A percentile compares a stretch with the other conserved stretches of the same genome.
phyloP scores from a whole-genome alignment of 2,329 filamentous ascomycete species.

The Alternaria atra region DNA sequence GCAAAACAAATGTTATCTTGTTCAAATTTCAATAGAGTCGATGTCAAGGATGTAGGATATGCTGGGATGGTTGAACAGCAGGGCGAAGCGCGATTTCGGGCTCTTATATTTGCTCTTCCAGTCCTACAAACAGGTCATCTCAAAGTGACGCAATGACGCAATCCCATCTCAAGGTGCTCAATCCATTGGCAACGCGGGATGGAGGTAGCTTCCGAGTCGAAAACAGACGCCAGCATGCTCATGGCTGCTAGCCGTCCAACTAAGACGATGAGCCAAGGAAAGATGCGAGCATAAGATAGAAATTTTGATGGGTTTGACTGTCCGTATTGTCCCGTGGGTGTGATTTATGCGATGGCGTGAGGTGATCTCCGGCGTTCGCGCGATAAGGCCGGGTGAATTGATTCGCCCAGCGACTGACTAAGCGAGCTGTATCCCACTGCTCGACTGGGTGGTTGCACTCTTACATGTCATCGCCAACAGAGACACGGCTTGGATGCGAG shows the following conservation, averaged over 20 bases:
- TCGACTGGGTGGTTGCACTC: constrained; percentile 16
- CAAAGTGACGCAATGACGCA: constrained; percentile 38
- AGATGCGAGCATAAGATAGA: constrained; percentile 23
- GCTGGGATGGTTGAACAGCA: constrained; percentile 8
- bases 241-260: constrained; percentile 27
- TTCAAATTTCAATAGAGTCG: constrained; percentile 8
- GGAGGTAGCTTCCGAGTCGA: constrained; percentile 21
- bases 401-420: constrained; percentile 42
- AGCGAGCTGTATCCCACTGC: constrained; percentile 35
- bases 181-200: constrained; percentile 42
- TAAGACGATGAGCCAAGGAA: constrained; percentile 30
- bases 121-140: constrained; percentile 25
- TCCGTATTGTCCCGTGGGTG: constrained; percentile 21
- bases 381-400: constrained; percentile 41
- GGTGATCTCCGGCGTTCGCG: constrained; percentile 37
- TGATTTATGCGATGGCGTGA: constrained; percentile 43
- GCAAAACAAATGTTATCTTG: constrained; percentile 20
- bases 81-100: constrained; percentile 18
- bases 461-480: constrained; percentile 22
- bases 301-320: constrained; percentile 10
- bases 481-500: constrained; percentile 15
- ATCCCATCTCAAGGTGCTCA: constrained; percentile 24
- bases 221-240: constrained; percentile 24
- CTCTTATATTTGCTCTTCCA: constrained; percentile 48
- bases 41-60: constrained; percentile 20